phyloP scores from a whole-genome alignment of 164 flowering plant species.

The Taxillus chinensis region DNA sequence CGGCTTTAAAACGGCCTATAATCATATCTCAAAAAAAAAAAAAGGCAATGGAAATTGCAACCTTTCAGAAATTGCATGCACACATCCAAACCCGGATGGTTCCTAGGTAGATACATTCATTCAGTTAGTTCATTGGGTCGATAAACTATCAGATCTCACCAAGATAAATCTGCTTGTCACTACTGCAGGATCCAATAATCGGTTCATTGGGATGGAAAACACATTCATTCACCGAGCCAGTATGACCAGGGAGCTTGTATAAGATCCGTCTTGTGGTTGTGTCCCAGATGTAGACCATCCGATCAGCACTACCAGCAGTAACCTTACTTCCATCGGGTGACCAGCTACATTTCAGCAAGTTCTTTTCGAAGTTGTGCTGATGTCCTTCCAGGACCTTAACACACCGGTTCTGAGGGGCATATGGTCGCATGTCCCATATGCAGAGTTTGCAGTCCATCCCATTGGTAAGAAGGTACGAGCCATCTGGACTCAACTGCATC shows the following conservation, averaged over 20 bases:
- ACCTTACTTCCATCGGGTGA: conserved; percentile 98
- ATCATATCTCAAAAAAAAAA: no score
- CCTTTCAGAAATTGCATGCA: neutral
- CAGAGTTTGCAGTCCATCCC: conserved; percentile 92
- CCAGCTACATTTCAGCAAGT: conserved; percentile 91
- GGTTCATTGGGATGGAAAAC: conserved; percentile 91
- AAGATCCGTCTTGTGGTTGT: conserved; percentile 80
- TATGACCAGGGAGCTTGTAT: conserved; percentile 95
- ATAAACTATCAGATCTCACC: conserved; percentile 58
- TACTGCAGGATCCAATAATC: conserved; percentile 83
- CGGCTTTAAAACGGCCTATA: no score
- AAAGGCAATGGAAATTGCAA: neutral
- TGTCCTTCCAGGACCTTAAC: conserved; percentile 89
- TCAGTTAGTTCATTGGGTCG: no score
- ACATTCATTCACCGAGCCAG: conserved; percentile 87
- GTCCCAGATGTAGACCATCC: conserved; percentile 96
- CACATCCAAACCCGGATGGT: neutral
- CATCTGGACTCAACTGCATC: conserved; percentile 96
- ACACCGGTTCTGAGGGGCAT: conserved; percentile 93
- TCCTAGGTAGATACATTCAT: no score
- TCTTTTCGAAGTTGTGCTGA: conserved; percentile 96
- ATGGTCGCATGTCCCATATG: conserved; percentile 98
- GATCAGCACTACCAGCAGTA: conserved; percentile 87
- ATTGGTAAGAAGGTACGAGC: conserved; percentile 93
- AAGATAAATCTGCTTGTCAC: conserved; percentile 85